Evolutionary conservation across 192 early-diverging fungal genomes (phyloP), one percentile per base, ranked within the genome.

Genomic region (Backusella tuberculispora): DNA sequence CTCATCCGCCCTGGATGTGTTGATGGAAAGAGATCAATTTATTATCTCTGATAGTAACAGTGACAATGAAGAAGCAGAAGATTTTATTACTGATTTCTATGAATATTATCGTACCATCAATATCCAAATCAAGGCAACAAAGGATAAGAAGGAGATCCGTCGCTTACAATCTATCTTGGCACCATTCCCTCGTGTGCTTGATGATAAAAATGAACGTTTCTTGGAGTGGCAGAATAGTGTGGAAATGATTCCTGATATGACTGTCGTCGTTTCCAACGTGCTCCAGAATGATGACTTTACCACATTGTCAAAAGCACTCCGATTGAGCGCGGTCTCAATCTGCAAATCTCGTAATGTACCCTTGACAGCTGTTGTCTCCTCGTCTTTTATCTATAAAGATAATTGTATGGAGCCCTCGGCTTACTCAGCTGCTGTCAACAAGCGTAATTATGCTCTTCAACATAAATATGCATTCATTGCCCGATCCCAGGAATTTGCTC

Each of bases 401-500:
- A 65, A 77, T 46, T 89, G 88, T 73, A 89, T 89, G 88, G 78
- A 85, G 29, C 79, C 82, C 26, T 84, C 84, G 37, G 84, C 85
- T 7, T 63, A 78, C 1, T 74, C 66, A 5, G 69, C 86, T 4
- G 86, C 86, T 6, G 77, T 83, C 3, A 89, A 89, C 72, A 89
- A 89, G 77, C 83, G 86, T 14, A 17, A 40, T 0, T 89, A 89
- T 78, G 85, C 86, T 42, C 21, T 79, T 38, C 75, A 74, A 43
- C 82, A 89, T 34, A 84, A 84, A 3, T 89, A 87, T 46, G 78
- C 84, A 10, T 89, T 89, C 79, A 79, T 89, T n/a, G 85, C 83
- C 2, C 79, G 88, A 24, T 85, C 84, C 2, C 53, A 75, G 6
- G 88, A 89, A 73, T 89, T 89, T 78, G 83, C 84, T 10, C 85